Base-by-base conservation (phyloP, 2,329 filamentous ascomycete species). In the Plenodomus biglobosus region DNA sequence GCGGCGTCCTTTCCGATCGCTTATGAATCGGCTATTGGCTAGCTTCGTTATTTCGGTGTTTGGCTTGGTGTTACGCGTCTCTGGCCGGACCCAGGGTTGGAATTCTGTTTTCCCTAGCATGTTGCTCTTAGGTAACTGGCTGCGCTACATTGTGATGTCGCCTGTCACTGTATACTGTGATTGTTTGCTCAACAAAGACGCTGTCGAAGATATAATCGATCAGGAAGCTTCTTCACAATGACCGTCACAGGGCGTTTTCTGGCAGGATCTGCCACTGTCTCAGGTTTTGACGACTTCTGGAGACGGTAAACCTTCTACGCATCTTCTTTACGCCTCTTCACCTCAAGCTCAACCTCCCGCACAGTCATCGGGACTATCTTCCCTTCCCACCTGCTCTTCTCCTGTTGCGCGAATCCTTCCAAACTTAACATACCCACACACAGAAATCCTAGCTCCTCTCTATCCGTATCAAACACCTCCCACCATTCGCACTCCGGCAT, bases 391-490 rank as follows among this genome's bases (percentile, higher is more conserved):
- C 78, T 80, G 42, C 78, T 77, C 61, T 73, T 79, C 63, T 88
- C 85, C 36, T 78, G 78, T 50, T 73, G 74, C 44, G 85, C 83
- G 73, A 87, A 90, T 0, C 83, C 85, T 53, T 87, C 85, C 45
- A 95, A 76, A 62, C 92, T 96, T 53, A 84, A 78, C 81, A 96
- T 83, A 0, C 81, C 91, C 10, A 96, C 89, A 3, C 95, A 91
- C 48, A 97, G 73, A 61, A 97, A 97, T 0, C 94, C 94, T 30
- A 99, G 78, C 69, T 96, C 91, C 76, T 99, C 94, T 42, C 94
- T 80, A 63, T 96, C 92, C 7, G 94, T 89, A 71, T 99, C 94
- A 70, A 97, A 97, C 0, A 97, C 90, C 72, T 96, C 92, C 94
- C 94, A 99, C 94, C 94, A 99, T 55, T 90, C 86, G 40, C 82